Evolutionary conservation across 2,329 filamentous ascomycete species (phyloP).

Genomic region (Colletotrichum sp.): DNA sequence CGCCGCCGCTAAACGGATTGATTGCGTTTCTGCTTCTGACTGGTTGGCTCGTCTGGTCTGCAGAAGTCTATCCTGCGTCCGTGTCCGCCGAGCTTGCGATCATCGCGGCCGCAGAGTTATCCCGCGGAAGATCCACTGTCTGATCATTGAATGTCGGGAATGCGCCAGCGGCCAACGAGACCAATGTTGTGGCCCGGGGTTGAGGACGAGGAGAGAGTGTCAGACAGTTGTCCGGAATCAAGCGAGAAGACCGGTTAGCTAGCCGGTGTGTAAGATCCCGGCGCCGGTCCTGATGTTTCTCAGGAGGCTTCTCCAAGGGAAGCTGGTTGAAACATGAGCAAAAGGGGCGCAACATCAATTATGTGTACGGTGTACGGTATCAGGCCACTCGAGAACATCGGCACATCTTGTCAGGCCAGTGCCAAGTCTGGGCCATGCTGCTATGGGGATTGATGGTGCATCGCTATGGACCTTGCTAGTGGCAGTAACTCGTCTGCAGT

Average conservation of each 20-base stretch:
- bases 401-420: background rate
- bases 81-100: background rate
- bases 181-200: background rate
- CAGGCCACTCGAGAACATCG: background rate
- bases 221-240: background rate
- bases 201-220: background rate
- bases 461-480: background rate
- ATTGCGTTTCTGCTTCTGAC: background rate
- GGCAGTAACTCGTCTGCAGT: background rate
- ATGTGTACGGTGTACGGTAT: background rate
- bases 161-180: background rate
- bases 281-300: background rate
- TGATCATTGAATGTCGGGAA: background rate
- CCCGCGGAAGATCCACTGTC: background rate
- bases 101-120: background rate
- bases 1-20: background rate
- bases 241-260: background rate
- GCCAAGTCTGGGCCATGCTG: constrained; percentile 1
- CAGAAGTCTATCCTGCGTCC: background rate
- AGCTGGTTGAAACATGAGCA: background rate
- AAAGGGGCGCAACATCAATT: background rate
- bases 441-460: background rate
- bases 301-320: background rate
- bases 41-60: constrained; percentile 3
- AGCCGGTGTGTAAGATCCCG: background rate